Base-by-base conservation (phyloP, 2,329 filamentous ascomycete genomes). In the Aciculosporium take region DNA sequence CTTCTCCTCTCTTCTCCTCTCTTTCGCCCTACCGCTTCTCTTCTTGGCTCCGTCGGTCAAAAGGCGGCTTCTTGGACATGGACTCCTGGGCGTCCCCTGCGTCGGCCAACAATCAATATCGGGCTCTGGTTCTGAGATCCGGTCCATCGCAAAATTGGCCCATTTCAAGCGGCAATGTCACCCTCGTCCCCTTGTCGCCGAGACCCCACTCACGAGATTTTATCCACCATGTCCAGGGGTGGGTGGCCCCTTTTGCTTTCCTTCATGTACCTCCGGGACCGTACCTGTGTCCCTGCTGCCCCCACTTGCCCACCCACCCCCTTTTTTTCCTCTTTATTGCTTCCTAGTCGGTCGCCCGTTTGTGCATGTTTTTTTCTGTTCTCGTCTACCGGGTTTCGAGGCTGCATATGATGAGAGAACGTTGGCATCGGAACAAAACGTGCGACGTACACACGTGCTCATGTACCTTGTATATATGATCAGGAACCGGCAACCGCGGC, bases 121-220 rank as follows among this genome's bases (percentile, higher is more conserved):
- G 20, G 17, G 9, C 13, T 40, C 46, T 42, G n/a, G n/a, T n/a
- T n/a, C n/a, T n/a, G n/a, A n/a, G n/a, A n/a, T n/a, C n/a, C n/a
- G n/a, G n/a, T n/a, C n/a, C n/a, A n/a, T n/a, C n/a, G n/a, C n/a
- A n/a, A 53, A 51, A 53, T 51, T 53, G 49, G 38, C 43, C 48
- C 51, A 52, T 51, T 51, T 52, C 44, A 10, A 36, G 33, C 33
- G 33, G 33, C 33, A 36, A 36, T 36, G 33, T 21, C 21, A 35
- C 28, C 20, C 37, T 24, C 24, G 41, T 23, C 35, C 37, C 42
- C 41, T 46, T 41, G 40, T 45, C 45, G 40, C 43, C 42, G 44
- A 42, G 38, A 25, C 37, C 41, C 43, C 47, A 41, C 44, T 33
- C 21, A 36, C 33, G 31, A 47, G 46, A 50, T 50, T 49, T n/a